Conservation (phyloP, 2,329 filamentous ascomycete species). For the Lachnellula cervina region DNA sequence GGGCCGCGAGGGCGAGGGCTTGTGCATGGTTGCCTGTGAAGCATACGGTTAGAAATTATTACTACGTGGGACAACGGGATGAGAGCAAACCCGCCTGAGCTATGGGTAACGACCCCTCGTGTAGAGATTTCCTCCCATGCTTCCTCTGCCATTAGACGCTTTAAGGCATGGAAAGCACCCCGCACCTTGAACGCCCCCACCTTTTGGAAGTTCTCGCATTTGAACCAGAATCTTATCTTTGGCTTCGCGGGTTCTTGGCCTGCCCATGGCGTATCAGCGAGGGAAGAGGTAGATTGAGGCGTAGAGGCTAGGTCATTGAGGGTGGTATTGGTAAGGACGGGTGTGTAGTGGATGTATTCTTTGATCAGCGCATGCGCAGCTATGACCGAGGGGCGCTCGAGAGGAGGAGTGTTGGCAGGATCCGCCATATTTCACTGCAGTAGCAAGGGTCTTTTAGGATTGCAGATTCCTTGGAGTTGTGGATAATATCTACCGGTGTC, state of each 20-base stretch:
- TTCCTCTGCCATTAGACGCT: constrained; percentile 58
- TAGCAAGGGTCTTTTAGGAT: neutral
- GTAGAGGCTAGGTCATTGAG: constrained; percentile 71
- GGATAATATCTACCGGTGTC: neutral
- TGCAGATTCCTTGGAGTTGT: neutral
- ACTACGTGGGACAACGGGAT: neutral
- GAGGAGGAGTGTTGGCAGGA: constrained; percentile 50
- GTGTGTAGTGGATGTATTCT: constrained; percentile 74
- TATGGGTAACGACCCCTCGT: constrained; percentile 83
- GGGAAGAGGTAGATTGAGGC: constrained; percentile 50
- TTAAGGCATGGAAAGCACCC: constrained; percentile 83
- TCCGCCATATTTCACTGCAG: constrained; percentile 44
- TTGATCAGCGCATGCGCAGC: constrained; percentile 69
- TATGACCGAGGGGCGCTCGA: constrained; percentile 68
- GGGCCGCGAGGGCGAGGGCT: constrained; percentile 81
- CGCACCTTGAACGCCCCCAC: constrained; percentile 90
- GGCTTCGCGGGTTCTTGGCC: constrained; percentile 57
- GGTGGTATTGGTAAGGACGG: constrained; percentile 73
- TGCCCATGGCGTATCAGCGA: constrained; percentile 53
- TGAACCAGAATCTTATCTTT: constrained; percentile 76
- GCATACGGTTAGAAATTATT: neutral
- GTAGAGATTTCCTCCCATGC: constrained; percentile 49
- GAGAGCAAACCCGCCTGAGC: constrained; percentile 57
- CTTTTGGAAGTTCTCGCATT: constrained; percentile 89
- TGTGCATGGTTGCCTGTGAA: constrained; percentile 83